Conservation (phyloP, 2,329 filamentous ascomycete genomes). For the Domatiomyces globalis region DNA sequence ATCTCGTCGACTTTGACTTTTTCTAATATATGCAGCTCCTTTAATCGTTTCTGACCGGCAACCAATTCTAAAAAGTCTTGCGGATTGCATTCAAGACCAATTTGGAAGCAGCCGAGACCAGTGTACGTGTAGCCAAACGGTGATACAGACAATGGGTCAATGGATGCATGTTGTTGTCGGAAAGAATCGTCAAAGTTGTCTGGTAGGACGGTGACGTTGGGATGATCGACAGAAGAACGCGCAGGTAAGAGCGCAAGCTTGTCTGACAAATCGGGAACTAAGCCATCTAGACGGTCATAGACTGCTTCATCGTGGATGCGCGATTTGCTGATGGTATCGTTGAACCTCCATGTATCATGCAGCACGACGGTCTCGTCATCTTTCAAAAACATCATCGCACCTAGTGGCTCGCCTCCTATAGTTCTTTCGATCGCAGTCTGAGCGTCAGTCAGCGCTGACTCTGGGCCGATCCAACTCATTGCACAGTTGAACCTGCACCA, state of each 20-base stretch:
- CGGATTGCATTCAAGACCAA: constrained; percentile 16
- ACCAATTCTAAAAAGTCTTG: constrained; percentile 18
- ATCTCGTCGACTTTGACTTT: not conserved
- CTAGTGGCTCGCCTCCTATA: constrained; percentile 27
- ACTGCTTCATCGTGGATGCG: not conserved
- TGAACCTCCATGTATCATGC: constrained; percentile 30
- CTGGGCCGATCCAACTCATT: constrained; percentile 31
- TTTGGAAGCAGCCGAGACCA: constrained; percentile 20
- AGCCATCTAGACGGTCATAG: not conserved
- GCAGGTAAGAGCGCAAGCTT: not conserved
- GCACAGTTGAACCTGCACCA: constrained; percentile 37
- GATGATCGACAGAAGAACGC: not conserved
- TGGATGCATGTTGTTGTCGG: not conserved
- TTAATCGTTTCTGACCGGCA: constrained; percentile 15
- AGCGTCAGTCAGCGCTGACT: constrained; percentile 26
- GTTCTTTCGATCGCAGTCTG: constrained; percentile 15
- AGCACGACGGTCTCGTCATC: constrained; percentile 30
- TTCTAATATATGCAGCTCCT: constrained; percentile 17
- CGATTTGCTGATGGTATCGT: constrained; percentile 7
- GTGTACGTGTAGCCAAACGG: constrained; percentile 2
- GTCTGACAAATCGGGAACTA: not conserved
- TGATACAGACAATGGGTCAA: constrained; percentile 10
- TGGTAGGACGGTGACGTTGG: not conserved
- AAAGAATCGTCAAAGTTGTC: not conserved
- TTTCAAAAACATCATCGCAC: constrained; percentile 35